Percentiles rank a stretch among this genome's conserved stretches.
Evolutionary conservation across 805 yeast species (phyloP).

Genomic region (Monosporozyma unispora): DNA sequence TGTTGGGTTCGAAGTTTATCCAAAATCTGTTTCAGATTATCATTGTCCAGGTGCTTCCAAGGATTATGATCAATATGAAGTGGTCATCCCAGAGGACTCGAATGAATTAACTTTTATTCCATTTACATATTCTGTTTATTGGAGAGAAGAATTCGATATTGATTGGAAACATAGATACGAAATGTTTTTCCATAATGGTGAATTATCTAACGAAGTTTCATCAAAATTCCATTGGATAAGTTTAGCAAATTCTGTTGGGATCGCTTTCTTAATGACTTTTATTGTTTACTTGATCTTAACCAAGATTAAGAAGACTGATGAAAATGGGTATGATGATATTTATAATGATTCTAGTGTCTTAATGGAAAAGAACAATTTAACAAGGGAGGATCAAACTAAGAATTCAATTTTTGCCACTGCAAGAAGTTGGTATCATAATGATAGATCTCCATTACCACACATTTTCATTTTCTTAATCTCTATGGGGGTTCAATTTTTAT

Average conservation of each 20-base stretch:
- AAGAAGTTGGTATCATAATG: conserved; percentile 45
- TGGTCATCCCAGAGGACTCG: conserved; percentile 35
- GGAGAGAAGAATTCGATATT: conserved; percentile 71
- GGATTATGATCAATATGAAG: conserved; percentile 46
- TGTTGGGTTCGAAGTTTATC: conserved; percentile 87
- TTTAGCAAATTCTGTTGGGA: conserved; percentile 58
- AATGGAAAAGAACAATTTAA: not conserved
- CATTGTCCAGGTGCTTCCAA: conserved; percentile 70
- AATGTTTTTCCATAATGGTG: conserved; percentile 53
- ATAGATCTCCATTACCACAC: conserved; percentile 24
- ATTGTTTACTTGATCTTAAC: conserved; percentile 51
- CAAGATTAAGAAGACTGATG: conserved; percentile 19
- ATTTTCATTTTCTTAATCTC: conserved; percentile 52
- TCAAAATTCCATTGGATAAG: conserved; percentile 70
- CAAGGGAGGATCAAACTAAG: conserved; percentile 11
- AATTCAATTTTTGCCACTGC: conserved; percentile 28
- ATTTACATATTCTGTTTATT: conserved; percentile 76
- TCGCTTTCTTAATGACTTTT: conserved; percentile 51
- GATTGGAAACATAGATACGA: conserved; percentile 68
- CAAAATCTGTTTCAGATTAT: conserved; percentile 61
- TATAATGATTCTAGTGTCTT: conserved; percentile 9
- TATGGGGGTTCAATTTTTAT: conserved; percentile 64
- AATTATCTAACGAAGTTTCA: conserved; percentile 28
- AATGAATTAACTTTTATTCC: conserved; percentile 43
- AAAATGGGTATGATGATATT: conserved; percentile 17